Conservation (phyloP, 2,329 filamentous ascomycete genomes). For the Periconia macrospinosa region DNA sequence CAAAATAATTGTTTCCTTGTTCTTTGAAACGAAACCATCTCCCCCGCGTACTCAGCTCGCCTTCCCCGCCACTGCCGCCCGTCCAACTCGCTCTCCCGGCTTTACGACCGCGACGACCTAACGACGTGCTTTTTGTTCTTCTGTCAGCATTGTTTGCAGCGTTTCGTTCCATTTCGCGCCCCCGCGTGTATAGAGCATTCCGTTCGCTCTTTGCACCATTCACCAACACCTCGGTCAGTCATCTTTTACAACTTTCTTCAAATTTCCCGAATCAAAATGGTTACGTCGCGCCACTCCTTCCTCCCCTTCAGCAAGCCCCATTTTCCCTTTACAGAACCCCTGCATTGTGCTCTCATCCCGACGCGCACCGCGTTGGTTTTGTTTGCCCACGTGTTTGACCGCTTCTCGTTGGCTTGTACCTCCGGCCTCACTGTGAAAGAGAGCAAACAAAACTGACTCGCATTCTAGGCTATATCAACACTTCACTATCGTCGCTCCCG, state of each 20-base stretch:
- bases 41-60: neutral
- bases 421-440: neutral
- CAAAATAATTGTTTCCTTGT: constrained; percentile 32
- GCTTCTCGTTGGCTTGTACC: constrained; percentile 22
- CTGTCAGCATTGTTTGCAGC: constrained; percentile 44
- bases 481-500: constrained; percentile 26
- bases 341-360: neutral
- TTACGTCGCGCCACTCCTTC: too few species aligned
- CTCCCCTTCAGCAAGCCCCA: too few species aligned
- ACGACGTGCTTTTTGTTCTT: constrained; percentile 42
- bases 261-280: neutral
- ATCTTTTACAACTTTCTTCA: neutral
- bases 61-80: neutral
- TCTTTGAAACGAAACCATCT: constrained; percentile 31
- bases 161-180: constrained; percentile 27
- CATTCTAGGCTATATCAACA: constrained; percentile 36
- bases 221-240: constrained; percentile 17
- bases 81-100: constrained; percentile 15
- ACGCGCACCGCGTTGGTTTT: constrained; percentile 11
- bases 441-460: constrained; percentile 42
- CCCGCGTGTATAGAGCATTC: constrained; percentile 16
- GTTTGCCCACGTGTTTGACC: constrained; percentile 36
- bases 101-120: constrained; percentile 46
- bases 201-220: constrained; percentile 13
- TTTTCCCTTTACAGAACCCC: too few species aligned